These are phyloP conservation scores for Rhodamnia argentea DNA, from an alignment of 345 rosid species.

Conservation along the genomic window DNA sequence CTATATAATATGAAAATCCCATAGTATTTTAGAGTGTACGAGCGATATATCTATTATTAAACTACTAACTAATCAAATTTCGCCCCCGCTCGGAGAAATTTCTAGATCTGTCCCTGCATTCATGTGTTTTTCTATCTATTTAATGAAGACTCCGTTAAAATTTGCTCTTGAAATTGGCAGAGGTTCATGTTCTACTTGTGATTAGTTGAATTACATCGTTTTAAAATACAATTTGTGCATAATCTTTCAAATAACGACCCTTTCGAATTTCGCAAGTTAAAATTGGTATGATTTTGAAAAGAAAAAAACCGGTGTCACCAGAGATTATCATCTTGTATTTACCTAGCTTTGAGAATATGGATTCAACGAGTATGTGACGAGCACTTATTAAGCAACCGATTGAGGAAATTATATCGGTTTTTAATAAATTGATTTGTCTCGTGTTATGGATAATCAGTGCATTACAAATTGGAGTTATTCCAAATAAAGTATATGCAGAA, in stretches of 20 bases:
- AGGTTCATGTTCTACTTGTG: background rate
- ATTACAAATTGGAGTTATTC: no score
- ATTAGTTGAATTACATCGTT: no score
- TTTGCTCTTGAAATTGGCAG: background rate
- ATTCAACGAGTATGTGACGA: background rate
- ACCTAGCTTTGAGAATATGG: background rate
- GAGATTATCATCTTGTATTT: background rate
- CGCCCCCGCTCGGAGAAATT: background rate
- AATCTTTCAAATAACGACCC: background rate
- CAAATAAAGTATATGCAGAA: no score
- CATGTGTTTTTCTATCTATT: background rate
- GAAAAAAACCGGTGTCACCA: background rate
- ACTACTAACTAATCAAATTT: background rate
- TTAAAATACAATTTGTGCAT: background rate
- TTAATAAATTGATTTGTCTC: background rate
- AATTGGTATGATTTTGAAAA: rapidly evolving
- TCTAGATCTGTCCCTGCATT: background rate
- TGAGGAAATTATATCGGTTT: background rate
- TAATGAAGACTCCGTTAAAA: background rate
- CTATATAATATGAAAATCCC: background rate
- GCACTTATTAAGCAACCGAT: background rate
- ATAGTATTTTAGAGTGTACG: background rate
- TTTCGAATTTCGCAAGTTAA: background rate
- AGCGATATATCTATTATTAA: background rate
- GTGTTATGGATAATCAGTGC: background rate